Evolutionary conservation across 2,329 filamentous ascomycete genomes (phyloP), one percentile per base, ranked within the genome.

Genomic region (Clarireedia paspali): DNA sequence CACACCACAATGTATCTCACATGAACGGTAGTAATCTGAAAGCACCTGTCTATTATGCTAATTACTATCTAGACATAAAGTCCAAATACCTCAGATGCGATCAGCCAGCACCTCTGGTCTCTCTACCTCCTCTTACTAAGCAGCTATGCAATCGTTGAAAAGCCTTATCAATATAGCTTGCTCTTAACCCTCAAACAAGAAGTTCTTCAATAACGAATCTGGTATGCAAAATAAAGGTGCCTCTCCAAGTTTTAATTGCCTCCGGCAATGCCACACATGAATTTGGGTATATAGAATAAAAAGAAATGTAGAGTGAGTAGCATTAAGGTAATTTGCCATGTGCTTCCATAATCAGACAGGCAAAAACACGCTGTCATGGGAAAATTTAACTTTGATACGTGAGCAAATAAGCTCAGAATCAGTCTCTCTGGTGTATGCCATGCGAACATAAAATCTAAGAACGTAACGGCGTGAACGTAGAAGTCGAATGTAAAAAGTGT

Each of bases 281-380:
- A 66, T 60, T 57, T 62, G 66, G 66, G 66, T 67, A 68, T 67
- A 67, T 65, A 63, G 57, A 66, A 65, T 58, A 55, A 50, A 59
- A 59, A 60, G 61, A 53, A 55, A 59, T 20, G 14, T 27, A n/a
- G 47, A 51, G 15, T 51, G 38, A 23, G 44, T 49, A 46, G 47
- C 42, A 42, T 55, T 55, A 50, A 51, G 44, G 42, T 45, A 38
- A 47, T 57, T 53, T 55, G 24, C 39, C 39, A 36, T 20, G 56
- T 59, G 38, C 46, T 55, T 45, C 46, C 44, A 47, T 26, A 47
- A 55, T 45, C 42, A 55, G 53, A 48, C 52, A 50, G 47, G 40
- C 44, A 40, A 40, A 38, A 40, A 36, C 47, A 56, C 47, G 53
- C 55, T 50, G 54, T 60, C 52, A 50, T 60, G 44, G 60, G 59